These are phyloP conservation scores for Meredithiella fracta DNA, from an alignment of 2,329 filamentous ascomycete genomes.

Conservation along the genomic window DNA sequence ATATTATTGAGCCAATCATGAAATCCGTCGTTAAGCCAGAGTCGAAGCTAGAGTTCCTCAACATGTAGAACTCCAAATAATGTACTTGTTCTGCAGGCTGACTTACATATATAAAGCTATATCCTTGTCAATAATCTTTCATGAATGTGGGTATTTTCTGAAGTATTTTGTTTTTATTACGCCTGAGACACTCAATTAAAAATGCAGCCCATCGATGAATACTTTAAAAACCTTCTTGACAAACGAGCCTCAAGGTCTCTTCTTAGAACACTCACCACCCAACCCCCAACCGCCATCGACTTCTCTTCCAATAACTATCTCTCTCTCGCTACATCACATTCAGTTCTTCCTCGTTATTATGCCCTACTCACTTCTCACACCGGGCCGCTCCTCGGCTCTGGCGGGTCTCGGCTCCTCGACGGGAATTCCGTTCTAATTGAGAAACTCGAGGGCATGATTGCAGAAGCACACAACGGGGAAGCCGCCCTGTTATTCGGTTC, in stretches of 20 bases:
- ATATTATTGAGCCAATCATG: no score
- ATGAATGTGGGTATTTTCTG: not conserved
- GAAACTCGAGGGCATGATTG: slow-evolving; percentile 29
- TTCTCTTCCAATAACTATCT: slow-evolving; percentile 71
- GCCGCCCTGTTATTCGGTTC: slow-evolving; percentile 38
- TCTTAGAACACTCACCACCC: not conserved
- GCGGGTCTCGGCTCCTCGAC: slow-evolving; percentile 36
- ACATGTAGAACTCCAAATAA: no score
- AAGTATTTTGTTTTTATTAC: not conserved
- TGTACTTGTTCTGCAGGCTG: no score
- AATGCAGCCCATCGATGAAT: slow-evolving; percentile 1
- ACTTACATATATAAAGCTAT: no score
- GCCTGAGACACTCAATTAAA: not conserved
- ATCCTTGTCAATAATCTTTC: not conserved
- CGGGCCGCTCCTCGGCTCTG: slow-evolving; percentile 27
- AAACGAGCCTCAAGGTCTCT: not conserved
- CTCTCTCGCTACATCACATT: slow-evolving; percentile 42
- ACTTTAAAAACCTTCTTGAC: slow-evolving; percentile 1
- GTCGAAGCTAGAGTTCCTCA: no score
- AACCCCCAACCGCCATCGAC: slow-evolving; percentile 27
- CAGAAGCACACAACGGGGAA: slow-evolving; percentile 29
- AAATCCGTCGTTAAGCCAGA: no score
- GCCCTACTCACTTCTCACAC: slow-evolving; percentile 38
- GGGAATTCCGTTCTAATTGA: slow-evolving; percentile 32
- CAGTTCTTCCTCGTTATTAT: slow-evolving; percentile 32